Conservation (phyloP, 179 eudicot genomes). For the Beta lomatogona region DNA sequence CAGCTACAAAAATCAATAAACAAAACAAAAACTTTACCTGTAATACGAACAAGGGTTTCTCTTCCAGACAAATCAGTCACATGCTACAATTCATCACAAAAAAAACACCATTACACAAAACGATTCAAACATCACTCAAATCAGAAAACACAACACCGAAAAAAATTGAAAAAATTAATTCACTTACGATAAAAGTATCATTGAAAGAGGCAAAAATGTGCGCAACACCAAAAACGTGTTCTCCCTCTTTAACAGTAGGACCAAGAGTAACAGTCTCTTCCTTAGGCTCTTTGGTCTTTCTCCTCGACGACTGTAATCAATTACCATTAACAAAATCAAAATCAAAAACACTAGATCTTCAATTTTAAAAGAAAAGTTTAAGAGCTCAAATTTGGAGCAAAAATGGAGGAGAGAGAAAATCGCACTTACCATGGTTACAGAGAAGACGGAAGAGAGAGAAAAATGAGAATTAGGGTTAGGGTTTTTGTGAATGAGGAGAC, state of each 20-base stretch:
- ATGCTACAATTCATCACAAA: slow-evolving; percentile 30
- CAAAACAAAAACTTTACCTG: slow-evolving; percentile 20
- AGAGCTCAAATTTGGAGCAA: not conserved
- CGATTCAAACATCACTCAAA: not conserved
- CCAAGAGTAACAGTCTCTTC: slow-evolving; percentile 79
- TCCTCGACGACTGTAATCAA: slow-evolving; percentile 66
- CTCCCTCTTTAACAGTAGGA: slow-evolving; percentile 67
- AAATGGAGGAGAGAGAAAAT: not conserved
- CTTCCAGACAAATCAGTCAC: slow-evolving; percentile 52
- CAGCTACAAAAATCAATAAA: not conserved
- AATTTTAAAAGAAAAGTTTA: not conserved
- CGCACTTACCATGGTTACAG: slow-evolving; percentile 21
- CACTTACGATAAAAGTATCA: slow-evolving; percentile 82
- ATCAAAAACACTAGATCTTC: not conserved
- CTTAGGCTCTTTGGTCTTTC: slow-evolving; percentile 84
- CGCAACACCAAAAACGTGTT: slow-evolving; percentile 80
- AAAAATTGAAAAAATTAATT: not conserved
- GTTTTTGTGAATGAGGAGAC: not conserved
- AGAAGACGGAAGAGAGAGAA: slow-evolving; percentile 4
- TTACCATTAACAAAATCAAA: not conserved
- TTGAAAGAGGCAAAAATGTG: slow-evolving; percentile 91
- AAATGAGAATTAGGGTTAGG: slow-evolving; percentile 7
- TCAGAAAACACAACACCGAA: not conserved
- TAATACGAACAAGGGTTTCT: slow-evolving; percentile 48
- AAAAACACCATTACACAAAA: not conserved